Evolutionary conservation across 139 green algal genomes (phyloP), one percentile per base, ranked within the genome.

Genomic region (Nannochloris sp.): DNA sequence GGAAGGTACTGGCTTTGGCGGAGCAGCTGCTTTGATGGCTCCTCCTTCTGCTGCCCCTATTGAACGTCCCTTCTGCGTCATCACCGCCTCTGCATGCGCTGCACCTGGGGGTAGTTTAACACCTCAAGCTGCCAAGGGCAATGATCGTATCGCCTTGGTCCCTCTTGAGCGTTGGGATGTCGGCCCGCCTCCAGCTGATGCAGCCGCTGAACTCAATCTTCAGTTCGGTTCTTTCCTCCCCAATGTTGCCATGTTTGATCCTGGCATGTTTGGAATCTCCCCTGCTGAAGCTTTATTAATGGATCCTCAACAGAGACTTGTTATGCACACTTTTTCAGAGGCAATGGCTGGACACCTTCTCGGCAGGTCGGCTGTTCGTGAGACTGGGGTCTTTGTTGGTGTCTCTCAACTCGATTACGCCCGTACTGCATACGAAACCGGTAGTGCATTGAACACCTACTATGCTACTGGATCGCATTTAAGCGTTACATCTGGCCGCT

Each of bases 391-490:
- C 14, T 94, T 78, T 64, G 86, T 94, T 30, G 87, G 87, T 39
- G 71, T 90, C 2, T 86, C 76, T 1, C 85, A 92, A 80, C 67
- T 85, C 47, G 88, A 95, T 65, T 94, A 91, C 61, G 82, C 81
- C 0, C 71, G 79, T 29, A 73, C 68, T 60, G 63, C 35, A 27
- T 73, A 54, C 3, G 70, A 77, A 44, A 53, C 63, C 25, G 70
- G 70, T 2, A 62, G 39, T 45, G 57, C 34, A 23, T 30, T 60
- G 3, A 46, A 73, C 65, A 65, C 56, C 14, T 71, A 73, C 42
- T 45, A 61, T 25, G 33, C 30, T 29, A 59, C 81, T 79, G 8
- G 74, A 67, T 0, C 76, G 79, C 56, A 72, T 14, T 63, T 79
- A 7, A 59, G 67, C 29, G 56, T 81, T 25, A 56, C 60, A 19